phyloP scores from a whole-genome alignment of 306 rosid species.

The Quercus gilva region DNA sequence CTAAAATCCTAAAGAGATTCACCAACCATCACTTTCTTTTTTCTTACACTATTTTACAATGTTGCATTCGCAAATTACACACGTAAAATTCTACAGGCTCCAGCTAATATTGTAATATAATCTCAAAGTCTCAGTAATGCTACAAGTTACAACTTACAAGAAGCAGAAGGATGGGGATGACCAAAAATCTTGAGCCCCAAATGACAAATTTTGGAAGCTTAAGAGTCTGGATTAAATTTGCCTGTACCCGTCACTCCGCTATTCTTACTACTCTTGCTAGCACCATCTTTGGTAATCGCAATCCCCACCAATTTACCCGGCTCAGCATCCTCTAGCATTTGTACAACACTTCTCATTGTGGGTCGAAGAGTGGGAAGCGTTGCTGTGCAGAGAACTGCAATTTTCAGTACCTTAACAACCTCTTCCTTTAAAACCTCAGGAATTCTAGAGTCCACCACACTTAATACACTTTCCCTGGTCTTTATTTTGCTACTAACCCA shows the following conservation, averaged over 20 bases:
- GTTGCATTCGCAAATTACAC: not conserved
- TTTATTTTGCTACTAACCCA: constrained; percentile 63
- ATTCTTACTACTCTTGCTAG: constrained; percentile 30
- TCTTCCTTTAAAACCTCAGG: constrained; percentile 57
- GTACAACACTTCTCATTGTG: constrained; percentile 83
- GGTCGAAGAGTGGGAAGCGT: constrained; percentile 69
- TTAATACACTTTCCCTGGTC: constrained; percentile 43
- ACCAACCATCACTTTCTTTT: not conserved
- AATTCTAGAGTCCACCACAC: constrained; percentile 56
- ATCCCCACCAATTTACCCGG: constrained; percentile 58
- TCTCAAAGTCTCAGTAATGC: not conserved
- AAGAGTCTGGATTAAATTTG: constrained; percentile 12
- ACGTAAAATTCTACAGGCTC: not conserved
- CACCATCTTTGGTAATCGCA: constrained; percentile 52
- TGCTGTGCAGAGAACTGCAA: constrained; percentile 66
- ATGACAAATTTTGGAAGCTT: not conserved
- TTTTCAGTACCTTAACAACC: constrained; percentile 61
- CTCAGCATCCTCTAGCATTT: constrained; percentile 72
- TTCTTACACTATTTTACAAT: not conserved
- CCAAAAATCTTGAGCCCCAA: not conserved
- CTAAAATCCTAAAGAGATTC: not conserved
- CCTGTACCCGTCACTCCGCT: constrained; percentile 14
- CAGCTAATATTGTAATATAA: not conserved
- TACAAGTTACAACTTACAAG: too few relatives aligned
- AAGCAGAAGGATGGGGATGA: not conserved